phyloP scores from a whole-genome alignment of 2,329 filamentous ascomycete genomes.

The Phialophora verrucosa region DNA sequence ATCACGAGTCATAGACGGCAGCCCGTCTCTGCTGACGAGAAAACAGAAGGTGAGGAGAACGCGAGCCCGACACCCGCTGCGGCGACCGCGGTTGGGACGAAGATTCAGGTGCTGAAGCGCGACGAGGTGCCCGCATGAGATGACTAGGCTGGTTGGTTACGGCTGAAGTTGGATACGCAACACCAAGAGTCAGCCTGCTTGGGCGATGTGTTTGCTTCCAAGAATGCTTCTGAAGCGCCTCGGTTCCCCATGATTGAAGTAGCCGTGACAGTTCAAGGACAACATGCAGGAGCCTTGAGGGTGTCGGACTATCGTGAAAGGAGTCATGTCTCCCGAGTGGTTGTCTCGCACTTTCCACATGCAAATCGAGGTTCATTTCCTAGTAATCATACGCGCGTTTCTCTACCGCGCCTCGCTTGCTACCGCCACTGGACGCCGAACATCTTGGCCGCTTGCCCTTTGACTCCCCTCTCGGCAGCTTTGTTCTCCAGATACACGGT shows the following conservation, averaged over 20 bases:
- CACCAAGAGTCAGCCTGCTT: not conserved
- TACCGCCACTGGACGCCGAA: conserved; percentile 57
- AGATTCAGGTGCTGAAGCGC: conserved; percentile 54
- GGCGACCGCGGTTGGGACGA: conserved; percentile 44
- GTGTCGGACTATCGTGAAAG: not conserved
- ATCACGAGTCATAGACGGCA: conserved; percentile 63
- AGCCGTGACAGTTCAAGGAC: not conserved
- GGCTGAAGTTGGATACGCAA: not conserved
- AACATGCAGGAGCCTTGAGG: not conserved
- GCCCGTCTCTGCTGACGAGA: conserved; percentile 41
- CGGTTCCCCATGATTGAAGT: not conserved
- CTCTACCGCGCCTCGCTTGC: not conserved
- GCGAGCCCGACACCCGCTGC: conserved; percentile 41
- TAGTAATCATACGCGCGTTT: not conserved
- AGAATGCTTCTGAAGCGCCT: not conserved
- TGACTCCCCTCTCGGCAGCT: conserved; percentile 46
- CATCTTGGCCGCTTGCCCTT: conserved; percentile 55
- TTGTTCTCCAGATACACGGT: conserved; percentile 55
- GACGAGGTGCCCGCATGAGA: conserved; percentile 45
- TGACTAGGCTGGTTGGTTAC: not conserved
- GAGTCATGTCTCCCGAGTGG: not conserved
- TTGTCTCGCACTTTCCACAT: not conserved
- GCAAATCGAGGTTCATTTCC: not conserved
- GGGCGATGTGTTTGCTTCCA: not conserved
- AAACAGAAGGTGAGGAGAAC: conserved; percentile 38